A percentile compares a stretch with the other conserved stretches of the same genome.
phyloP scores from a whole-genome alignment of 2,329 filamentous ascomycete genomes.

The Stylonectria norvegica region DNA sequence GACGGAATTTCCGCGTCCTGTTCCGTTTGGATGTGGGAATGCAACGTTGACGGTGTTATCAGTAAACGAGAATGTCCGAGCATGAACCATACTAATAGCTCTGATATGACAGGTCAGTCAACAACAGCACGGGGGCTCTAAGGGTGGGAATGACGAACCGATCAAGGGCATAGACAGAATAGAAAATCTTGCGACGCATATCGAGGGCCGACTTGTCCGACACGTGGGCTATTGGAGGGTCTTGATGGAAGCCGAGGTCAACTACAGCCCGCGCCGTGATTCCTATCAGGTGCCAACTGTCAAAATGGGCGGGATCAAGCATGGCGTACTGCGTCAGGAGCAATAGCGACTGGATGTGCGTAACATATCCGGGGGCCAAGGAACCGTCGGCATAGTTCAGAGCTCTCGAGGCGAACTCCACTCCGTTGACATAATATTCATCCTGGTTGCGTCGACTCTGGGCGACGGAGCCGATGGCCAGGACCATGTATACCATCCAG shows the following conservation, averaged over 20 bases:
- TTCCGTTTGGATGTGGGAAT: constrained; percentile 57
- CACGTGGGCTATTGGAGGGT: constrained; percentile 69
- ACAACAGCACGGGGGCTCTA: neutral
- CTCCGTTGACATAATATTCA: constrained; percentile 55
- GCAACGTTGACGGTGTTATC: constrained; percentile 82
- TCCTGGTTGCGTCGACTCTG: constrained; percentile 69
- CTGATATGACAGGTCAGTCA: constrained; percentile 41
- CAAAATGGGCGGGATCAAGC: constrained; percentile 85
- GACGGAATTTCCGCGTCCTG: constrained; percentile 41
- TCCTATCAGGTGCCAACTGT: constrained; percentile 90
- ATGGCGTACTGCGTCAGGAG: constrained; percentile 86
- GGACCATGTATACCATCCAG: constrained; percentile 85
- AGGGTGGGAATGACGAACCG: constrained; percentile 52
- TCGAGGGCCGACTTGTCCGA: constrained; percentile 69
- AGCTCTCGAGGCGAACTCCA: constrained; percentile 59
- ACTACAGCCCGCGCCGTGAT: constrained; percentile 84
- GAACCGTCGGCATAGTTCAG: constrained; percentile 77
- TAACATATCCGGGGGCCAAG: constrained; percentile 77
- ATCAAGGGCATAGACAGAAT: constrained; percentile 87
- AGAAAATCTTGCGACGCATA: constrained; percentile 77
- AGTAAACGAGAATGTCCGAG: constrained; percentile 86
- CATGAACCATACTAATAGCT: constrained; percentile 83
- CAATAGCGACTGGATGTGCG: constrained; percentile 82
- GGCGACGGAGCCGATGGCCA: constrained; percentile 75
- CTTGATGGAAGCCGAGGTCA: constrained; percentile 90